Base-by-base conservation (phyloP, 352 stramenopile genomes). In the Globisporangium cylindrosporum region DNA sequence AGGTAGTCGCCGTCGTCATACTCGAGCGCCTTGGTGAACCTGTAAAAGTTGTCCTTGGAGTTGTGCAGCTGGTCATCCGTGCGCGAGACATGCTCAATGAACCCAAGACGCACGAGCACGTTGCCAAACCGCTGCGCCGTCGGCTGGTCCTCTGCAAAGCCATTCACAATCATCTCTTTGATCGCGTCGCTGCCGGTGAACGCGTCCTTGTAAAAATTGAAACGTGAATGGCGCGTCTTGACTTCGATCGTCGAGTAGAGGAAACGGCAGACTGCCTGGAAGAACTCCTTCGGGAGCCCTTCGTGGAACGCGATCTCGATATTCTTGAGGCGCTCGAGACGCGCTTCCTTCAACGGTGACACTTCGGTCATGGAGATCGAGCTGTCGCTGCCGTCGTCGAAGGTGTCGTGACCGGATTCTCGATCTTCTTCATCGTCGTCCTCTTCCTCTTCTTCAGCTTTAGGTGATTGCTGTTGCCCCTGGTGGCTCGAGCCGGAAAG, bases 201-300 rank as follows among this genome's bases (percentile, higher is more conserved):
- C 10, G 86, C 72, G 70, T 95, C 88, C 71, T 95, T 95, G 79
- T 91, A 92, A 62, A 93, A 93, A 66, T 90, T 93, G 73, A 95
- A 93, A 10, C 83, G 81, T 61, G 86, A 90, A 69, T 94, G 86
- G 18, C 86, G 78, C 7, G 85, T 93, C 80, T 94, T 94, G 66
- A 93, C 66, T 58, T 95, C 88, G 41, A 95, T 62, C 7, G 78
- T 81, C n/a, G 82, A 79, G 49, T 89, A 76, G 32, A 95, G 73
- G 67, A 93, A 95, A 12, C 88, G 86, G 24, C 74, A 75, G 9
- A 95, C 67, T 12, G 84, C 77, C 66, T 85, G 76, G 68, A 91
- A 95, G 66, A 95, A 95, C 65, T 93, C 84, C 34, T 77, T 84
- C 3, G 88, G 84, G 0, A 94, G 73, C 3, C 88, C 88, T 43